Evolutionary conservation across 805 yeast genomes (phyloP), one percentile per base, ranked within the genome.

Genomic region (Soucietia sequanensis): DNA sequence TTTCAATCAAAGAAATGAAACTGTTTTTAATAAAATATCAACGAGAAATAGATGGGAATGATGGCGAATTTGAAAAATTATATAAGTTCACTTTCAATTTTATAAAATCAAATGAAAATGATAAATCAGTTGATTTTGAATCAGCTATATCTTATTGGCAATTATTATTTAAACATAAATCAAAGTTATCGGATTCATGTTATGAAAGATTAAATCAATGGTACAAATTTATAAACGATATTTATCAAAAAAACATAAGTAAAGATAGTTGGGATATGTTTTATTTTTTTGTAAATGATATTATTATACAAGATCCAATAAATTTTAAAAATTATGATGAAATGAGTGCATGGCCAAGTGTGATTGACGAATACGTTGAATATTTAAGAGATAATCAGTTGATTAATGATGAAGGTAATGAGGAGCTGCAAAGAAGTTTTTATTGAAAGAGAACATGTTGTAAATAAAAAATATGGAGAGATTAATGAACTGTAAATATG

Each of bases 201-300:
- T 35, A 31, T 15, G 55, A 65, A 22, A 45, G 80, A 23, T 45
- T 67, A 9, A 65, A 68, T 6, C 66, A 65, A 27, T 91, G 95
- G 91, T 62, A 70, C 33, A 57, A 52, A 1, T 90, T 81, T 52
- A 52, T 83, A 18, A 49, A 48, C 4, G 56, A 54, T 2, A 65
- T 60, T 9, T 62, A 69, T 41, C 68, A 75, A 31, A 61, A 69
- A 31, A 58, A 68, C 4, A 70, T 93, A 23, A 72, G 84, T 4
- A 75, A 62, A 43, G 99, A 91, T 51, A 76, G 81, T 16, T 91
- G 97, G 97, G 72, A 76, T 41, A 89, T 90, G 97, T 64, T 84
- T 37, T 72, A 72, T 35, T 78, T 80, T 37, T 87, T 89, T 49
- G 58, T 82, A 36, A 58, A 64, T 35, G 75, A 75, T 40, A 70